phyloP scores from a whole-genome alignment of 1,284 basidiomycete species.

The Irpex sp. region DNA sequence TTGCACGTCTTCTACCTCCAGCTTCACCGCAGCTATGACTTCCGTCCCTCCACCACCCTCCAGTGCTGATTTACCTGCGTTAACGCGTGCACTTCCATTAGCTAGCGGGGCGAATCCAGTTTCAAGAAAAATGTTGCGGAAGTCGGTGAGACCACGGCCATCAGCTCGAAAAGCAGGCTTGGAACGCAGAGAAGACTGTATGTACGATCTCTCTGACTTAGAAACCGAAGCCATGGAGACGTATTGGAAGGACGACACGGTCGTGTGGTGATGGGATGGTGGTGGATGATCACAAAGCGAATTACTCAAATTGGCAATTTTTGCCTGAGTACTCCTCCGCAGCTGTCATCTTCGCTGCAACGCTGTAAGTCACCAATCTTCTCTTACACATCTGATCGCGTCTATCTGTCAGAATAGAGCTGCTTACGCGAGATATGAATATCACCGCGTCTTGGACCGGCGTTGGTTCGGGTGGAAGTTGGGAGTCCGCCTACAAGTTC shows the following conservation, averaged over 20 bases:
- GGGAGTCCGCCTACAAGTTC: neutral
- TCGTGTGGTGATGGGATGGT: neutral
- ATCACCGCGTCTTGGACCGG: neutral
- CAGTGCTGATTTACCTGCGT: conserved; percentile 52
- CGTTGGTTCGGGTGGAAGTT: neutral
- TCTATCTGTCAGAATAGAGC: neutral
- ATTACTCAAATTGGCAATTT: neutral
- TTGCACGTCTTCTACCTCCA: conserved; percentile 62
- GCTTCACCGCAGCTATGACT: conserved; percentile 61
- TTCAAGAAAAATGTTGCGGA: conserved; percentile 62
- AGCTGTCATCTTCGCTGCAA: neutral
- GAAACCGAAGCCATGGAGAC: conserved; percentile 39
- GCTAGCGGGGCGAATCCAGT: conserved; percentile 71
- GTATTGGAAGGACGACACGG: neutral
- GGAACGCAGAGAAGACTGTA: conserved; percentile 54
- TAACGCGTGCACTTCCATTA: conserved; percentile 71
- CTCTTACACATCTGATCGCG: neutral
- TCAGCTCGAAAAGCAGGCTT: conserved; percentile 56
- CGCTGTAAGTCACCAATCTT: too few relatives aligned
- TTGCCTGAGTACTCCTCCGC: neutral
- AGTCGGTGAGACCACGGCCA: conserved; percentile 60
- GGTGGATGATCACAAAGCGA: neutral
- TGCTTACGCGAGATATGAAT: neutral
- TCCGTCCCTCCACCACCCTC: conserved; percentile 63
- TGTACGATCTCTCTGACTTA: conserved; percentile 72